These are phyloP conservation scores for Phialophora expanda DNA, from an alignment of 2,329 filamentous ascomycete species.

Conservation along the genomic window DNA sequence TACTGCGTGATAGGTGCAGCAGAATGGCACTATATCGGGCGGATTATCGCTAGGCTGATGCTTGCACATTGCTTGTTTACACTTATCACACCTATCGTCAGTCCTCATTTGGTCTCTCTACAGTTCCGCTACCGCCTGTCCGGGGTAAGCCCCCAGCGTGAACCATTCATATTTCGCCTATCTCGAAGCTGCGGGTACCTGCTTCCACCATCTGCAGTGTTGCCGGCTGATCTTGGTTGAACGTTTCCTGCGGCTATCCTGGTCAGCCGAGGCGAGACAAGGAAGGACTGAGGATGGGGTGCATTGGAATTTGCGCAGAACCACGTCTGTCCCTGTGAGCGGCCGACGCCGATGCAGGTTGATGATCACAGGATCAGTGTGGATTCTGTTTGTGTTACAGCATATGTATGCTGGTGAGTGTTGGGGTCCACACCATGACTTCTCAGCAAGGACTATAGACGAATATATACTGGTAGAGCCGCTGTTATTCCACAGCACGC, in stretches of 20 bases:
- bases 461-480: background rate
- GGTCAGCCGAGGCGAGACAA: conserved; percentile 16
- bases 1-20: conserved; percentile 25
- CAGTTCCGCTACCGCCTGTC: conserved; percentile 16
- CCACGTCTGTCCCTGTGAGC: background rate
- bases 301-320: background rate
- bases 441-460: background rate
- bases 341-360: background rate
- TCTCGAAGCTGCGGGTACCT: conserved; percentile 15
- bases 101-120: background rate
- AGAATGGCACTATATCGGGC: background rate
- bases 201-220: conserved; percentile 6
- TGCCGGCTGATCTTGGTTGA: conserved; percentile 11
- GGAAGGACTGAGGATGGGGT: conserved; percentile 2
- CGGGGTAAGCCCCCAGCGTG: conserved; percentile 8
- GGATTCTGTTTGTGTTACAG: conserved; percentile 13
- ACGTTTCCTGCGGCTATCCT: conserved; percentile 12
- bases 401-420: background rate
- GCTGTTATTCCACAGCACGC: background rate
- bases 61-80: conserved; percentile 8
- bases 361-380: conserved; percentile 14
- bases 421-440: background rate
- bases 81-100: background rate
- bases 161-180: conserved; percentile 2
- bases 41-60: background rate